Percentiles rank a stretch among this genome's conserved stretches.
These are phyloP conservation scores for Jatropha multifida DNA, from an alignment of 441 rosid species.

Conservation along the genomic window DNA sequence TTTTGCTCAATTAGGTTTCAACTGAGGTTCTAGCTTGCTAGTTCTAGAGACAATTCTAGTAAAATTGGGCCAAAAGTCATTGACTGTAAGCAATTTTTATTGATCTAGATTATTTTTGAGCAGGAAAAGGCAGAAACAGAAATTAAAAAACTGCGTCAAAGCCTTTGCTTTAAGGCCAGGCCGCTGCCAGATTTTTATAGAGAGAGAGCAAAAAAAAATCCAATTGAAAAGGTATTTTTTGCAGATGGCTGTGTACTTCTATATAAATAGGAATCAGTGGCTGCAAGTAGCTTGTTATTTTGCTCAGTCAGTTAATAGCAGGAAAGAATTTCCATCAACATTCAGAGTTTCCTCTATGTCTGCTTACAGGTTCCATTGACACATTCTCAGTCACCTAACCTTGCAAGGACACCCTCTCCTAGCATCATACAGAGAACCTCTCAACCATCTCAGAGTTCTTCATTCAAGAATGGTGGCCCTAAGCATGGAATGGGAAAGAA, in stretches of 20 bases:
- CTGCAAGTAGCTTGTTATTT: not conserved
- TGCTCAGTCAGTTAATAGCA: not conserved
- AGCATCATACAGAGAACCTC: slow-evolving; percentile 20
- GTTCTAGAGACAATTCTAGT: too few relatives aligned
- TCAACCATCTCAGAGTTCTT: slow-evolving; percentile 28
- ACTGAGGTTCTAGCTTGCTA: too few relatives aligned
- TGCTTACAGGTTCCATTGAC: slow-evolving; percentile 31
- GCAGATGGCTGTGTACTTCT: not conserved
- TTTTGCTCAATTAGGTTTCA: too few relatives aligned
- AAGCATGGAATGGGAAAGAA: slow-evolving; percentile 33
- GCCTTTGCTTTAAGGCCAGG: slow-evolving; percentile 85
- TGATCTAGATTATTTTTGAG: slow-evolving; percentile 6
- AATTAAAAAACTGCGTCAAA: slow-evolving; percentile 54
- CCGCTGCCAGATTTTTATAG: slow-evolving; percentile 82
- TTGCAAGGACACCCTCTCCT: slow-evolving; percentile 25
- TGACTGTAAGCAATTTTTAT: not conserved
- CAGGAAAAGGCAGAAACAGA: slow-evolving; percentile 69
- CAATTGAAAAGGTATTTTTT: slow-evolving; percentile 44
- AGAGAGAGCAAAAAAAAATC: slow-evolving; percentile 43
- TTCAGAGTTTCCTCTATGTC: not conserved
- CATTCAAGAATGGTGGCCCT: slow-evolving; percentile 30
- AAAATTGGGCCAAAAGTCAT: too few relatives aligned
- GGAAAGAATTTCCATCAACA: not conserved
- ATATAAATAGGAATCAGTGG: too few relatives aligned
- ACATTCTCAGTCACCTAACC: slow-evolving; percentile 25